A percentile compares a stretch with the other conserved stretches of the same genome.
phyloP scores from a whole-genome alignment of 2,329 filamentous ascomycete species.

The Fusarium dlaminii region DNA sequence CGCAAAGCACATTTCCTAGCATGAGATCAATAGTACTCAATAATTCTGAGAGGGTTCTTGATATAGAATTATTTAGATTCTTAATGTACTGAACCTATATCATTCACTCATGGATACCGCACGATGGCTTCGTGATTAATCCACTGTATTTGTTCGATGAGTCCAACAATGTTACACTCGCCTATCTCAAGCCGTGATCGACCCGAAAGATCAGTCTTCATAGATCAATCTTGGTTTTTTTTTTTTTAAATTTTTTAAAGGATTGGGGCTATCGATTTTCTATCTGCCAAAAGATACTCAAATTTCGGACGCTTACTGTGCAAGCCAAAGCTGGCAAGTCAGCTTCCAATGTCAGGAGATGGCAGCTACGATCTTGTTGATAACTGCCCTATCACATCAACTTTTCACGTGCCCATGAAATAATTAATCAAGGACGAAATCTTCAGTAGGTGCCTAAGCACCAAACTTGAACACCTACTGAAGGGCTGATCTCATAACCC shows the following conservation, averaged over 20 bases:
- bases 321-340: neutral
- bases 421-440: neutral
- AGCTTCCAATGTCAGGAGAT: neutral
- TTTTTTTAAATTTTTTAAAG: no score
- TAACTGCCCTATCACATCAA: neutral
- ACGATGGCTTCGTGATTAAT: no score
- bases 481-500: neutral
- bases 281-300: neutral
- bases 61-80: no score
- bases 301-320: neutral
- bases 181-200: neutral
- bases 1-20: neutral
- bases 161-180: neutral
- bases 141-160: neutral
- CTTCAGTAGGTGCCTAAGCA: neutral
- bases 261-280: neutral
- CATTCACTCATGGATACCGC: no score
- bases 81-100: no score
- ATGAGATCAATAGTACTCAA: neutral
- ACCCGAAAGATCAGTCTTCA: neutral
- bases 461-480: neutral
- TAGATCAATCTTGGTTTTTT: no score
- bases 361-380: neutral
- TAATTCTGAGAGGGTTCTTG: no score
- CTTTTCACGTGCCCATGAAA: neutral